Percentiles rank a stretch among this genome's conserved stretches.
Conservation (phyloP, 495 filamentous ascomycete genomes). For the Friedmanniomyces simplex region DNA sequence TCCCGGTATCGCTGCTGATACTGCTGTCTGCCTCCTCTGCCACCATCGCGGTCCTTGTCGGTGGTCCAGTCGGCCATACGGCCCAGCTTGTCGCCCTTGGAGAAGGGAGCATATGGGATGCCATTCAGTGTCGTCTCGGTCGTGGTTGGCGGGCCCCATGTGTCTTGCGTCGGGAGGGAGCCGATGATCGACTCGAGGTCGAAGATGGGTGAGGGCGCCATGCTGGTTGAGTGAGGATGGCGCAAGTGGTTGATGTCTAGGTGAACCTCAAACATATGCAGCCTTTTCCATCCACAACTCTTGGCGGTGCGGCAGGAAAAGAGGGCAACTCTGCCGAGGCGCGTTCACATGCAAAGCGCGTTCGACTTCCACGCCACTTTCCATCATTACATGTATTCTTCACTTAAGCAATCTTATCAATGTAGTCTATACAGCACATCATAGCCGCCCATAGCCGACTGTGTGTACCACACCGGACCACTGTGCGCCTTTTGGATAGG, state of each 20-base stretch:
- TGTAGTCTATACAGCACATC: background rate
- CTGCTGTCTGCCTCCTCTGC: slow-evolving; percentile 62
- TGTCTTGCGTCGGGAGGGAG: slow-evolving; percentile 52
- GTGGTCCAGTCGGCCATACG: slow-evolving; percentile 98
- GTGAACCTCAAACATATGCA: background rate
- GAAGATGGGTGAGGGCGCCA: slow-evolving; percentile 13
- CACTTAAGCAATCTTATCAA: background rate
- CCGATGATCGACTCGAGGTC: slow-evolving; percentile 47
- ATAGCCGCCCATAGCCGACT: background rate
- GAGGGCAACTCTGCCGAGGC: background rate
- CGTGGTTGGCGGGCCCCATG: slow-evolving; percentile 77
- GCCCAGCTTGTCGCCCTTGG: slow-evolving; percentile 95
- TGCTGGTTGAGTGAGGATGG: background rate
- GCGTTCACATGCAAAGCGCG: background rate
- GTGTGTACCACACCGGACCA: background rate
- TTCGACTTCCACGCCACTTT: background rate
- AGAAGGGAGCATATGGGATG: slow-evolving; percentile 94
- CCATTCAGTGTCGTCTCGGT: slow-evolving; percentile 80
- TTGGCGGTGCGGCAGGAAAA: background rate
- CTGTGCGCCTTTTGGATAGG: background rate
- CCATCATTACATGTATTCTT: too few species aligned
- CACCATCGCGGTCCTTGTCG: slow-evolving; percentile 64
- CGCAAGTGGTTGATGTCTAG: background rate
- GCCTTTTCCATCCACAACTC: background rate
- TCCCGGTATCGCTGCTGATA: slow-evolving; percentile 92